phyloP scores from a whole-genome alignment of 139 green algal genomes.

The Desmodesmus armatus region DNA sequence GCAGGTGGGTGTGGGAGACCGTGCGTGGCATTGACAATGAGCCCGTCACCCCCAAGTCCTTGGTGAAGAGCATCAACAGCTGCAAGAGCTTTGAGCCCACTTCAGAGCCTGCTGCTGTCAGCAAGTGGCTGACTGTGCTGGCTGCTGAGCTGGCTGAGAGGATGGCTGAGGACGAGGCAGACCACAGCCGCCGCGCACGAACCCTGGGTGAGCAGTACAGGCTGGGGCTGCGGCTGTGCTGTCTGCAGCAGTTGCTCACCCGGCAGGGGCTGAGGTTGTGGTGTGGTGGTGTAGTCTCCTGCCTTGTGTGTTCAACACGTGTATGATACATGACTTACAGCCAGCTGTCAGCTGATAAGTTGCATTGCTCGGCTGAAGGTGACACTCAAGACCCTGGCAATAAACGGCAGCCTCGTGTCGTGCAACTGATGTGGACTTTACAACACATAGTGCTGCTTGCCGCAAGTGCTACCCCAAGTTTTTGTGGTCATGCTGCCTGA shows the following conservation, averaged over 20 bases:
- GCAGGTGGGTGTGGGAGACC: constrained; percentile 47
- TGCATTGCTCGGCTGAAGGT: too few species aligned
- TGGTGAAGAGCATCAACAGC: constrained; percentile 57
- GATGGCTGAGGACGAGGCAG: constrained; percentile 63
- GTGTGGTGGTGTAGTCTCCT: too few species aligned
- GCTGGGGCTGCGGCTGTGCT: neutral
- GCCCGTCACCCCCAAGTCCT: constrained; percentile 46
- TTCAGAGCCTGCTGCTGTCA: constrained; percentile 48
- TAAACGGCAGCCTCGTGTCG: too few species aligned
- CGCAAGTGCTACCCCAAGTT: too few species aligned
- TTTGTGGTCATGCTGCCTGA: too few species aligned
- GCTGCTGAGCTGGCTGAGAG: constrained; percentile 79
- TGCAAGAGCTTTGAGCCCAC: constrained; percentile 87
- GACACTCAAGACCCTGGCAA: too few species aligned
- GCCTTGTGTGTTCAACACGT: too few species aligned
- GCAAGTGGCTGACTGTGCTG: constrained; percentile 77
- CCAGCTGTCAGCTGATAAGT: too few species aligned
- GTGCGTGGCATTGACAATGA: constrained; percentile 36
- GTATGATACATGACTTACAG: too few species aligned
- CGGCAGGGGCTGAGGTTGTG: too few species aligned
- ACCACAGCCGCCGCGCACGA: constrained; percentile 58
- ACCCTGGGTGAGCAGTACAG: constrained; percentile 63
- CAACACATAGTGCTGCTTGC: too few species aligned
- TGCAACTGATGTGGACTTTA: too few species aligned
- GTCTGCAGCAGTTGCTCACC: neutral